phyloP scores from a whole-genome alignment of 202 grass and related monocot genomes.

The Carex sylvatica region DNA sequence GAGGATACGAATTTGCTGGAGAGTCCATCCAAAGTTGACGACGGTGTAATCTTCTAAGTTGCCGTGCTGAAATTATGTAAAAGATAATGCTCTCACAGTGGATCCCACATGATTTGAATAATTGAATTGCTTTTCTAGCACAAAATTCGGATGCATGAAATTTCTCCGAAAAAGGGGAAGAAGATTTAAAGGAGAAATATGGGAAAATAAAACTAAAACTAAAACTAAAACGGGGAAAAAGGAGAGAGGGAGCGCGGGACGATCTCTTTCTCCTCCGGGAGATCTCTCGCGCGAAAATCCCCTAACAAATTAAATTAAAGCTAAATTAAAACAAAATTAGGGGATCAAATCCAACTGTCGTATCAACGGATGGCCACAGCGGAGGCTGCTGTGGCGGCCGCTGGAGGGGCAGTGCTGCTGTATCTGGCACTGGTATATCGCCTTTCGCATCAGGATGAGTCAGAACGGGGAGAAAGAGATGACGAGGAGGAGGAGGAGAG shows the following conservation, averaged over 20 bases:
- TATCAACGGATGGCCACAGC: slow-evolving; percentile 21
- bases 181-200: not conserved
- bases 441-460: not conserved
- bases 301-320: not conserved
- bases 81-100: not conserved
- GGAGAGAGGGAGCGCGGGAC: slow-evolving; percentile 20
- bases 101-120: not conserved
- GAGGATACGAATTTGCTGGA: no score
- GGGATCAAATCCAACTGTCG: not conserved
- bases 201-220: not conserved
- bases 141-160: slow-evolving; percentile 10
- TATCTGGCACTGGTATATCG: slow-evolving; percentile 17
- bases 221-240: not conserved
- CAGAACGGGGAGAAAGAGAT: not conserved
- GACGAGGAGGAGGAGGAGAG: not conserved
- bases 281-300: slow-evolving; percentile 20
- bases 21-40: not conserved
- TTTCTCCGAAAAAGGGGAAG: not conserved
- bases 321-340: not conserved
- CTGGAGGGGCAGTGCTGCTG: not conserved
- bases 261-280: slow-evolving; percentile 13
- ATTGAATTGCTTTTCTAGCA: not conserved
- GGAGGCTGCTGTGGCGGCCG: slow-evolving; percentile 23
- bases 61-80: not conserved
- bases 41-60: not conserved